phyloP scores from a whole-genome alignment of 2,329 filamentous ascomycete genomes.

The Elsinoe batatas region DNA sequence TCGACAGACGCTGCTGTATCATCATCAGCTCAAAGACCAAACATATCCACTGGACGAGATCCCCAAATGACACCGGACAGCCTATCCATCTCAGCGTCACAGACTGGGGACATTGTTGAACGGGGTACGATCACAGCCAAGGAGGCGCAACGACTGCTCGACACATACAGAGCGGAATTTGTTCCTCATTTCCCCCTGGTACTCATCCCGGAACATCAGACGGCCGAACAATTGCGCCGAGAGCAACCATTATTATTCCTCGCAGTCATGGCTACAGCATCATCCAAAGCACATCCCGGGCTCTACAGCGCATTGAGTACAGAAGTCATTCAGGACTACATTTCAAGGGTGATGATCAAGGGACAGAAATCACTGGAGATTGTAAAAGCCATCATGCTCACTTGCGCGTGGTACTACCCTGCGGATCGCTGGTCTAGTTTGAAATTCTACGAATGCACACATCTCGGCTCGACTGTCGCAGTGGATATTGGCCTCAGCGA shows the following conservation, averaged over 20 bases:
- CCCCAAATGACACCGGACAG: background rate
- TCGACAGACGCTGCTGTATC: background rate
- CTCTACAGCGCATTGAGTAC: slow-evolving; percentile 37
- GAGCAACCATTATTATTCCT: slow-evolving; percentile 58
- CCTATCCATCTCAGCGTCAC: background rate
- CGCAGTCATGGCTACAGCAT: slow-evolving; percentile 54
- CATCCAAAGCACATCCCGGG: slow-evolving; percentile 46
- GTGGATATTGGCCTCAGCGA: slow-evolving; percentile 33
- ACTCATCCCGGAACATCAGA: slow-evolving; percentile 46
- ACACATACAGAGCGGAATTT: slow-evolving; percentile 51
- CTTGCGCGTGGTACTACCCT: slow-evolving; percentile 42
- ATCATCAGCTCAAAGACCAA: too few species aligned
- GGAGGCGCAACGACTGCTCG: slow-evolving; percentile 46
- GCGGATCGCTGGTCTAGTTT: slow-evolving; percentile 38
- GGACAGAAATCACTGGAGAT: slow-evolving; percentile 44
- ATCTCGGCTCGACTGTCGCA: slow-evolving; percentile 44
- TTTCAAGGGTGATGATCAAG: slow-evolving; percentile 39
- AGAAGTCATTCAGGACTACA: slow-evolving; percentile 40
- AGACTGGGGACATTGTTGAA: slow-evolving; percentile 40
- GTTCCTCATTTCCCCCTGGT: slow-evolving; percentile 52
- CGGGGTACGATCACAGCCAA: slow-evolving; percentile 49
- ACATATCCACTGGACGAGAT: too few species aligned
- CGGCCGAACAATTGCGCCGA: slow-evolving; percentile 46
- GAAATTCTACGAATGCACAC: slow-evolving; percentile 44
- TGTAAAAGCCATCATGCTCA: slow-evolving; percentile 41